phyloP scores from a whole-genome alignment of 2,329 filamentous ascomycete species.

The Escovopsis sp. region DNA sequence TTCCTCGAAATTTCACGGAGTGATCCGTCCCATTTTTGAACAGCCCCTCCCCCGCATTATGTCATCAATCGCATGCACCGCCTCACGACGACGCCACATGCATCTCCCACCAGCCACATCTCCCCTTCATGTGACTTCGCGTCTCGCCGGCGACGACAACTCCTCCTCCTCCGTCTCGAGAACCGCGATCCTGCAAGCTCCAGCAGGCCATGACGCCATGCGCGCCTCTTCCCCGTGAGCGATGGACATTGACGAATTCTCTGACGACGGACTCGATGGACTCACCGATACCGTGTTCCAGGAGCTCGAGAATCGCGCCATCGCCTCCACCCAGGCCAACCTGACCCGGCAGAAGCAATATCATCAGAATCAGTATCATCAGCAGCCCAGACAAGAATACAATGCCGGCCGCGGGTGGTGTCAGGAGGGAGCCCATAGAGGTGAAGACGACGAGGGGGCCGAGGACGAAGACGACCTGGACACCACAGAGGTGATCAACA shows the following conservation, averaged over 20 bases:
- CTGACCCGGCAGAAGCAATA: conserved; percentile 8
- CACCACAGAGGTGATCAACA: conserved; percentile 39
- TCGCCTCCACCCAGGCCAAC: conserved; percentile 41
- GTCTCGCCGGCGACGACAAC: conserved; percentile 9
- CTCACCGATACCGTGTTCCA: conserved; percentile 41
- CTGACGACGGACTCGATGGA: conserved; percentile 47
- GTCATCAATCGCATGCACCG: too few relatives aligned
- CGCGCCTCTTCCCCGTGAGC: conserved; percentile 8
- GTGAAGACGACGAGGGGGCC: too few relatives aligned
- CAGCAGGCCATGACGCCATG: conserved; percentile 6
- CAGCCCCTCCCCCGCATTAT: conserved; percentile 2
- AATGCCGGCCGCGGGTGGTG: conserved; percentile 26
- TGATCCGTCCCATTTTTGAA: too few relatives aligned
- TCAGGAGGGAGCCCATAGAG: too few relatives aligned
- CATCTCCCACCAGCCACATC: conserved; percentile 2
- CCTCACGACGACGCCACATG: too few relatives aligned
- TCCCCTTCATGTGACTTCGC: conserved; percentile 15
- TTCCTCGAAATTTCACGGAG: too few relatives aligned
- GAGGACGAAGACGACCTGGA: conserved; percentile 43
- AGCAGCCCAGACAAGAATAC: conserved; percentile 10
- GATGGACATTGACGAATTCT: conserved; percentile 40
- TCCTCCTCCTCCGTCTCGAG: conserved; percentile 1
- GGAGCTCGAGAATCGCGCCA: conserved; percentile 48
- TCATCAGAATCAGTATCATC: conserved; percentile 9
- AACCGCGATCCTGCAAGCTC: conserved; percentile 1